phyloP scores from a whole-genome alignment of 768 basidiomycete species.

The Auricularia cornea region DNA sequence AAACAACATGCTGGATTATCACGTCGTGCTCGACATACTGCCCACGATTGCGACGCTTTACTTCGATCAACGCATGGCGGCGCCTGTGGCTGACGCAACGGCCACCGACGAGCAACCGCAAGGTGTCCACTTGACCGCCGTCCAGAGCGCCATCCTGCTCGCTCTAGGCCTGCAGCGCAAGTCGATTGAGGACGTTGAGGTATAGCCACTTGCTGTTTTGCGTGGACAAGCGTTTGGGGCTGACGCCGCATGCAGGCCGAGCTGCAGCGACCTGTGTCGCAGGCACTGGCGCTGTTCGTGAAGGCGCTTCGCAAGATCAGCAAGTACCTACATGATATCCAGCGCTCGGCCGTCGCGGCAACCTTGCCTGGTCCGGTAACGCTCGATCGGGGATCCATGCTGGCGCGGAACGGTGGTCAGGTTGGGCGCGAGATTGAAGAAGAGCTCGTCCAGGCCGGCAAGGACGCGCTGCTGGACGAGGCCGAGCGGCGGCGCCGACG shows the following conservation, averaged over 20 bases:
- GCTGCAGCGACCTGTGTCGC: slow-evolving; percentile 75
- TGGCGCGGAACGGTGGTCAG: slow-evolving; percentile 24
- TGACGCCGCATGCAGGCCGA: slow-evolving; percentile 43
- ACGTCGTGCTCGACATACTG: slow-evolving; percentile 88
- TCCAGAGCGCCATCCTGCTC: slow-evolving; percentile 86
- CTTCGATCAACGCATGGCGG: slow-evolving; percentile 52
- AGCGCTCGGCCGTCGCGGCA: slow-evolving; percentile 66
- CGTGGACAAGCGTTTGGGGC: background rate
- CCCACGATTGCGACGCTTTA: slow-evolving; percentile 75
- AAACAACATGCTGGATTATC: slow-evolving; percentile 93
- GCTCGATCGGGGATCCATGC: slow-evolving; percentile 21
- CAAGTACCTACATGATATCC: slow-evolving; percentile 65
- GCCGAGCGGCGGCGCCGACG: slow-evolving; percentile 61
- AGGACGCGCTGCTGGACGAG: slow-evolving; percentile 40
- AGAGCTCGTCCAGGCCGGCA: slow-evolving; percentile 72
- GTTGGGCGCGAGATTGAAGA: slow-evolving; percentile 44
- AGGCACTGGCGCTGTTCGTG: slow-evolving; percentile 82
- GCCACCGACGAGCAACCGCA: slow-evolving; percentile 28
- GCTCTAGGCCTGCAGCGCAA: slow-evolving; percentile 88
- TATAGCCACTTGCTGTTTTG: slow-evolving; percentile 23
- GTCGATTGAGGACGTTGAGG: slow-evolving; percentile 82
- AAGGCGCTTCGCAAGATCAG: slow-evolving; percentile 84
- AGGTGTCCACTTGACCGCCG: slow-evolving; percentile 65
- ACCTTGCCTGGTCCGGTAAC: slow-evolving; percentile 39
- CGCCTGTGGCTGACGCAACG: slow-evolving; percentile 27